These are phyloP conservation scores for Pharnaceum exiguum DNA, from an alignment of 148 eudicot genomes.

Conservation along the genomic window DNA sequence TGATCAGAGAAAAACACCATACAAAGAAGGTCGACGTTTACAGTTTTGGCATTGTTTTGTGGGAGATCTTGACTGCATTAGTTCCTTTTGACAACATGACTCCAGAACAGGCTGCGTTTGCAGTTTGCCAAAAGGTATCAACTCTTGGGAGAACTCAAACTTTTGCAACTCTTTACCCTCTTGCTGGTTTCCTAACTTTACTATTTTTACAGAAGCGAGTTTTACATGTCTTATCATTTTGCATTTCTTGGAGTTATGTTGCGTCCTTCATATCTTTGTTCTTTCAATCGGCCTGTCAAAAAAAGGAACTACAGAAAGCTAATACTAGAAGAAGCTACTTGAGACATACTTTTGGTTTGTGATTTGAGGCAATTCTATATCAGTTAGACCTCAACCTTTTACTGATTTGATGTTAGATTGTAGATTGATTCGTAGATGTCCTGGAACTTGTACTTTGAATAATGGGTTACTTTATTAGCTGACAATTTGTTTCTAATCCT, in stretches of 20 bases:
- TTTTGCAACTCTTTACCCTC: background rate
- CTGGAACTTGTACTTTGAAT: too few relatives aligned
- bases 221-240: conserved; percentile 2
- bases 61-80: conserved; percentile 95
- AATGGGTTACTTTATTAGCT: too few relatives aligned
- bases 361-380: too few relatives aligned
- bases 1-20: conserved; percentile 82
- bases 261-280: too few relatives aligned
- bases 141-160: background rate
- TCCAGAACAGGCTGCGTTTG: conserved; percentile 99
- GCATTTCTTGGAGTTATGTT: background rate
- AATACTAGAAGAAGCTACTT: too few relatives aligned
- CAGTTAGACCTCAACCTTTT: too few relatives aligned
- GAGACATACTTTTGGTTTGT: too few relatives aligned
- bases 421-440: too few relatives aligned
- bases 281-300: too few relatives aligned
- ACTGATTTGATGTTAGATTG: too few relatives aligned
- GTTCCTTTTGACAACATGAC: conserved; percentile 92
- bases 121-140: conserved; percentile 95
- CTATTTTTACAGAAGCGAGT: background rate
- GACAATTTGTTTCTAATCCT: too few relatives aligned
- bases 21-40: conserved; percentile 97
- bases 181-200: background rate
- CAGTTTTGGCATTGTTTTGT: conserved; percentile 89
- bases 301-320: too few relatives aligned